A percentile compares a stretch with the other conserved stretches of the same genome.
Evolutionary conservation across 768 basidiomycete genomes (phyloP).

Genomic region (Nevesoporus exiguus): DNA sequence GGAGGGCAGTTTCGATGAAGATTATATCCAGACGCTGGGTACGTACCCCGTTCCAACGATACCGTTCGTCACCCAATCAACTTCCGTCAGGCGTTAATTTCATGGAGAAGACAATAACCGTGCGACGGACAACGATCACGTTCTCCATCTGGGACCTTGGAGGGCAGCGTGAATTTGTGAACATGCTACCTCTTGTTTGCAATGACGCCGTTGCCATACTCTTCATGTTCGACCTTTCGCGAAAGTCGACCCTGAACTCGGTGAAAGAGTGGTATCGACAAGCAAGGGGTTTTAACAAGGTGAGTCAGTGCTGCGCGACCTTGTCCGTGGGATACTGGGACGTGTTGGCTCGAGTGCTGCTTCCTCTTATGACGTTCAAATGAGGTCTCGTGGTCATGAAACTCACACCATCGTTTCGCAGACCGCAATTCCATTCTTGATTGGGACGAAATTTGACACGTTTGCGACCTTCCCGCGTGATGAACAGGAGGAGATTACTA

Average conservation of each 20-base stretch:
- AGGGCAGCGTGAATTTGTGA: constrained; percentile 97
- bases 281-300: constrained; percentile 98
- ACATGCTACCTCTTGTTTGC: constrained; percentile 97
- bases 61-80: constrained; percentile 7
- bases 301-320: constrained; percentile 33
- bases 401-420: constrained; percentile 33
- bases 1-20: constrained; percentile 97
- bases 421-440: constrained; percentile 98
- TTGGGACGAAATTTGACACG: constrained; percentile 98
- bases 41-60: constrained; percentile 25
- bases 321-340: neutral
- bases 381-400: constrained; percentile 4
- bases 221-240: constrained; percentile 99
- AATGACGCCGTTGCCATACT: constrained; percentile 99
- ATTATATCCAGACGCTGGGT: constrained; percentile 99
- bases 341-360: neutral
- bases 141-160: constrained; percentile 99
- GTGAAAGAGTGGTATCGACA: constrained; percentile 99
- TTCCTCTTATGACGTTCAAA: constrained; percentile 4
- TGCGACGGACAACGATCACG: constrained; percentile 96
- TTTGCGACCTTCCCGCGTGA: constrained; percentile 95
- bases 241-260: constrained; percentile 96
- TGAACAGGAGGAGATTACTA: constrained; percentile 99
- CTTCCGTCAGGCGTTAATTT: constrained; percentile 81
- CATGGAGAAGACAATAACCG: constrained; percentile 99